Conservation (phyloP, 306 rosid genomes). For the Ochetophila trinervis region DNA sequence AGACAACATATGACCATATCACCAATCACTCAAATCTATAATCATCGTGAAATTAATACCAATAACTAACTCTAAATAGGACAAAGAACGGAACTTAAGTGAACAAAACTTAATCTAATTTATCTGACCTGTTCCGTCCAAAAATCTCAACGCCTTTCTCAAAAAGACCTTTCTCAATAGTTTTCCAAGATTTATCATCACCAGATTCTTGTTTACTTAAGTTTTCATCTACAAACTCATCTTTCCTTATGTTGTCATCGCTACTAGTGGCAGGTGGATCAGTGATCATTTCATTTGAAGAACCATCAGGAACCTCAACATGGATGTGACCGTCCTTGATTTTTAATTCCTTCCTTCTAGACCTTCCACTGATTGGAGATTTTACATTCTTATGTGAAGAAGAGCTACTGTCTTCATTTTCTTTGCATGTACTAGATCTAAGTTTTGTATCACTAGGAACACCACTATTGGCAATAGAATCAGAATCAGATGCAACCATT, state of each 20-base stretch:
- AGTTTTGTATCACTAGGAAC: conserved; percentile 41
- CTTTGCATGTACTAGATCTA: conserved; percentile 41
- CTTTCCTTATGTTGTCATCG: conserved; percentile 71
- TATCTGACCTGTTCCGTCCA: conserved; percentile 85
- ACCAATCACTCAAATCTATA: conserved; percentile 3
- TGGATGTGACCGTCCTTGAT: conserved; percentile 35
- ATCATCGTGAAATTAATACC: not conserved
- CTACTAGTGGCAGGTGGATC: conserved; percentile 51
- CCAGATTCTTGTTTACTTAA: conserved; percentile 52
- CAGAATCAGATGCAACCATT: conserved; percentile 69
- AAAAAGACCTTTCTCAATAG: conserved; percentile 80
- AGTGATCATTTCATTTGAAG: conserved; percentile 52
- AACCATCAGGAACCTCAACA: conserved; percentile 52
- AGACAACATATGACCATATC: conserved; percentile 8
- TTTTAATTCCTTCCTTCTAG: conserved; percentile 42
- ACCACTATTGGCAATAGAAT: conserved; percentile 63
- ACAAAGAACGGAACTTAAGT: conserved; percentile 16
- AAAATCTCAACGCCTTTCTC: conserved; percentile 91
- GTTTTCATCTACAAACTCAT: conserved; percentile 69
- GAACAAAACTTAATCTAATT: conserved; percentile 16
- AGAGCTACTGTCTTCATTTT: conserved; percentile 43
- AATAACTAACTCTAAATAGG: conserved; percentile 9
- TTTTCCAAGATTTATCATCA: conserved; percentile 76
- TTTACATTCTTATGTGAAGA: conserved; percentile 40
- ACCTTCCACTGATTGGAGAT: conserved; percentile 34